These are phyloP conservation scores for Eucalyptus sp. DNA, from an alignment of 345 rosid genomes.

Conservation along the genomic window DNA sequence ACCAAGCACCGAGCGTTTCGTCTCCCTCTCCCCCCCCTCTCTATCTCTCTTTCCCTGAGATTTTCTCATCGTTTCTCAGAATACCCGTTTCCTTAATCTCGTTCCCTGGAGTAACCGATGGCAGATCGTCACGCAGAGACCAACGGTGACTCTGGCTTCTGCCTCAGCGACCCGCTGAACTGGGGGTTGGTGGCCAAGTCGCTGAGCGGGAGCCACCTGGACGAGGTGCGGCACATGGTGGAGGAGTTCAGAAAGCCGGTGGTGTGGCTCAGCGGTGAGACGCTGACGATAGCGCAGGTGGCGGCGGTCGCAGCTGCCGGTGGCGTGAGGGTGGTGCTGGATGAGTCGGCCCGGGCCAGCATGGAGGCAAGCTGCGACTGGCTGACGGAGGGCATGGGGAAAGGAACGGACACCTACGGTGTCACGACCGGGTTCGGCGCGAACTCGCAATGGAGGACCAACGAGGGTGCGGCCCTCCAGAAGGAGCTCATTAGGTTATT, in stretches of 20 bases:
- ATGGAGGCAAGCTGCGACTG: slow-evolving; percentile 72
- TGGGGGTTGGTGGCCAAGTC: slow-evolving; percentile 66
- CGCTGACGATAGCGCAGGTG: slow-evolving; percentile 69
- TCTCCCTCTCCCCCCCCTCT: neutral
- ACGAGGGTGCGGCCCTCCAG: slow-evolving; percentile 60
- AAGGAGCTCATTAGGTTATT: slow-evolving; percentile 65
- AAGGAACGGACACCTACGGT: slow-evolving; percentile 71
- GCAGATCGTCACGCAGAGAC: neutral
- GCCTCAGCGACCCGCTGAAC: slow-evolving; percentile 42
- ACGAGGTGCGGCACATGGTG: slow-evolving; percentile 78
- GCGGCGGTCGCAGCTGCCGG: slow-evolving; percentile 34
- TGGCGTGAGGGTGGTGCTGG: slow-evolving; percentile 34
- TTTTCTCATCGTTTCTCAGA: neutral
- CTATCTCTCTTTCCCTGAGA: neutral
- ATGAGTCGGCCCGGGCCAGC: slow-evolving; percentile 47
- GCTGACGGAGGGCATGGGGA: slow-evolving; percentile 67
- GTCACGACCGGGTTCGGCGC: slow-evolving; percentile 79
- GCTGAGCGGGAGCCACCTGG: slow-evolving; percentile 68
- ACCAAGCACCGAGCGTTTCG: neutral
- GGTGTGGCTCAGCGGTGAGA: slow-evolving; percentile 71
- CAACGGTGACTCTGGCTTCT: neutral
- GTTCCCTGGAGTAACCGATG: neutral
- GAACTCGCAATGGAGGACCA: slow-evolving; percentile 61
- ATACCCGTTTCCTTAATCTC: neutral
- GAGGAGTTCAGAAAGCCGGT: slow-evolving; percentile 44